Conservation (phyloP, 108 stramenopile species). For the Seminavis robusta region DNA sequence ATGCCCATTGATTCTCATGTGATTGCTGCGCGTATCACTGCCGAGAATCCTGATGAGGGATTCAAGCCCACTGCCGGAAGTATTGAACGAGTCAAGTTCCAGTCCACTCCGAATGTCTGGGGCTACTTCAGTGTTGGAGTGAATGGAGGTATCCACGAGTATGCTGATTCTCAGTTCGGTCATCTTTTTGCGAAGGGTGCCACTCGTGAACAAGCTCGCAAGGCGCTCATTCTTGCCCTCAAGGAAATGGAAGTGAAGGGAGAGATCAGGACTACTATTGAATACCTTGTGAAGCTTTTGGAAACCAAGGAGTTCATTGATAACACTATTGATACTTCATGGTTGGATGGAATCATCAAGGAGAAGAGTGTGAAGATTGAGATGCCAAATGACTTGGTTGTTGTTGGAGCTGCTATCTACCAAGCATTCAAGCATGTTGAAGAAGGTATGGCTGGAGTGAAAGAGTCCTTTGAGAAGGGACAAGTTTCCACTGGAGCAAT, state of each 20-base stretch:
- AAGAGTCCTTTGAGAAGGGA: slow-evolving; percentile 83
- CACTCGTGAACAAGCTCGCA: slow-evolving; percentile 93
- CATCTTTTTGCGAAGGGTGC: slow-evolving; percentile 97
- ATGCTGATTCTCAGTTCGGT: slow-evolving; percentile 97
- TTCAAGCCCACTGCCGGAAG: slow-evolving; percentile 98
- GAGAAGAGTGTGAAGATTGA: slow-evolving; percentile 85
- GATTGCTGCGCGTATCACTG: slow-evolving; percentile 98
- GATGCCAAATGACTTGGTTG: slow-evolving; percentile 77
- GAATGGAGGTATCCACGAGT: slow-evolving; percentile 98
- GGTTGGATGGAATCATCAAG: slow-evolving; percentile 94
- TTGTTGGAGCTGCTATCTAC: slow-evolving; percentile 87
- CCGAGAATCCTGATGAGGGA: slow-evolving; percentile 98
- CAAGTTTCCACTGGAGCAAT: slow-evolving; percentile 85
- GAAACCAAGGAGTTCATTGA: slow-evolving; percentile 95
- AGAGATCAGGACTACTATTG: slow-evolving; percentile 97
- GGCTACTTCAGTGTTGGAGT: slow-evolving; percentile 97
- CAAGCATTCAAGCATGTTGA: slow-evolving; percentile 84
- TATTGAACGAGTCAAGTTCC: slow-evolving; percentile 98
- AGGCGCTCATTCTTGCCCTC: slow-evolving; percentile 90
- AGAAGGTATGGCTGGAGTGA: slow-evolving; percentile 65
- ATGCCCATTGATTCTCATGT: slow-evolving; percentile 80
- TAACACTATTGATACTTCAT: slow-evolving; percentile 95
- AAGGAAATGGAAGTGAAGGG: slow-evolving; percentile 98
- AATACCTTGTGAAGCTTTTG: slow-evolving; percentile 95
- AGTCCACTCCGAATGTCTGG: slow-evolving; percentile 95